Evolutionary conservation across 805 yeast species (phyloP), one percentile per base, ranked within the genome.

Genomic region (Metschnikowia anglica): DNA sequence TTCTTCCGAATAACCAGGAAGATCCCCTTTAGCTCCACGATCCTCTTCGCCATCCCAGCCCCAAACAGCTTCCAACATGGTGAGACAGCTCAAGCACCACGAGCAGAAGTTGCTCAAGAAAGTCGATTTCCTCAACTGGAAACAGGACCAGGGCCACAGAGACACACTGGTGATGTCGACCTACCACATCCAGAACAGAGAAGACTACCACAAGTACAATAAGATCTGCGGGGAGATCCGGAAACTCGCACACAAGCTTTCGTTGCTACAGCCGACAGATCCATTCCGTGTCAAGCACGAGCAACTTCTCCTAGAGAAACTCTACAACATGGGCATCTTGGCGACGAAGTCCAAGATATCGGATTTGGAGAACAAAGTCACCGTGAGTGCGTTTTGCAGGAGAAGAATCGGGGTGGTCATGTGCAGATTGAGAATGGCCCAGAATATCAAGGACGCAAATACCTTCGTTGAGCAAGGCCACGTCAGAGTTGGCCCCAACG

Each of bases 111-210:
- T 93, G 57, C 78, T 93, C 57, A 89, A 86, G 72, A 93, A 93
- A 66, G 98, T 93, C 40, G 97, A 93, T 61, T 88, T 93, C 70
- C 85, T 88, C 39, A 95, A 93, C 64, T 93, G 98, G 97, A 93
- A 93, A 64, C 95, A 88, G 57, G 99, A 93, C 62, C 83, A 85
- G 43, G 88, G 91, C 23, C 99, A 93, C 64, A 74, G 99, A 54
- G 99, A 91, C 55, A 83, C 95, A n/a, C 91, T 87, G 64, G 96
- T 93, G 25, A 93, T 93, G 96, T 77, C 95, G 55, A 84, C 87
- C 41, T 93, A 90, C 65, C 97, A 91, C 62, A 77, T 93, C 34
- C 96, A 89, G 61, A 86, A 90, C 62, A 79, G 99, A 62, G 97
- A 89, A 62, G 99, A 93, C 63, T 93, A 93, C 62, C 95, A 86